Conservation (phyloP, 345 rosid genomes). For the Lagerstroemia speciosa region DNA sequence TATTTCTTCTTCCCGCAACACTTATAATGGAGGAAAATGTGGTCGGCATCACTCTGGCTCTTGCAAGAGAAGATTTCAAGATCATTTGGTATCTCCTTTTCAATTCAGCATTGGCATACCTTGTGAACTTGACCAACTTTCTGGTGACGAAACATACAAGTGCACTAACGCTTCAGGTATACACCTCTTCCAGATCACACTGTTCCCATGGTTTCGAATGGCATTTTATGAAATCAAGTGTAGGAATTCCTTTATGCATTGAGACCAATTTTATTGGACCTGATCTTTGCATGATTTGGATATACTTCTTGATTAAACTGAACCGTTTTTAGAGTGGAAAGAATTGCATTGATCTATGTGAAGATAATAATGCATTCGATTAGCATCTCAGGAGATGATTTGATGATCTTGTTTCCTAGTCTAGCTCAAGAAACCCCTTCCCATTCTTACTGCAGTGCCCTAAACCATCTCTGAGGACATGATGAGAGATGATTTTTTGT, state of each 20-base stretch:
- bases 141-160: conserved; percentile 99
- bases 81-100: conserved; percentile 90
- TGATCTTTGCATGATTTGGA: not conserved
- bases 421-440: not conserved
- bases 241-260: too few relatives aligned
- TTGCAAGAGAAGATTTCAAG: conserved; percentile 82
- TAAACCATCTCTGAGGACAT: not conserved
- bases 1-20: conserved; percentile 82
- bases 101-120: conserved; percentile 91
- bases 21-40: conserved; percentile 94
- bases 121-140: conserved; percentile 93
- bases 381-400: not conserved
- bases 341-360: not conserved
- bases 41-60: conserved; percentile 88
- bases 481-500: not conserved
- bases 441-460: not conserved
- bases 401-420: not conserved
- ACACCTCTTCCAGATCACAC: conserved; percentile 5
- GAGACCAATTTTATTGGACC: not conserved
- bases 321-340: not conserved
- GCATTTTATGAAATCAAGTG: too few relatives aligned
- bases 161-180: conserved; percentile 94
- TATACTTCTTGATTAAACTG: not conserved
- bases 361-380: not conserved
- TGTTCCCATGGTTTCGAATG: not conserved